These are phyloP conservation scores for Bolboschoenoplectus hybrid DNA, from an alignment of 202 grass and related monocot species.

Conservation along the genomic window DNA sequence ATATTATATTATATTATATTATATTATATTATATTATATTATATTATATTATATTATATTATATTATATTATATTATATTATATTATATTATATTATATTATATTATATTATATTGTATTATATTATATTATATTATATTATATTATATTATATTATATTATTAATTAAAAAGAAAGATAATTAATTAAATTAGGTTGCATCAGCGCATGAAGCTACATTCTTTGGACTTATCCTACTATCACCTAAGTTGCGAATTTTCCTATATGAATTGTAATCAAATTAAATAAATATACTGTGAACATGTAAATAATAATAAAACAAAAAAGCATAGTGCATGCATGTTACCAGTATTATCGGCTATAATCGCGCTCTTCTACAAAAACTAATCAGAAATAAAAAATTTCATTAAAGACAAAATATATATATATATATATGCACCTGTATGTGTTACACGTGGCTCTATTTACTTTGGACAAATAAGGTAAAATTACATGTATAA, in stretches of 20 bases:
- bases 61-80: background rate
- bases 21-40: background rate
- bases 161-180: slow-evolving; percentile 10
- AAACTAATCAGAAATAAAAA: background rate
- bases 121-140: slow-evolving; percentile 11
- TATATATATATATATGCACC: background rate
- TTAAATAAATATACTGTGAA: background rate
- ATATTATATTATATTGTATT: too few species aligned
- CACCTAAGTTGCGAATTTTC: background rate
- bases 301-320: slow-evolving; percentile 3
- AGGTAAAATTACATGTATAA: background rate
- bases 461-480: background rate
- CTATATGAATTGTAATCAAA: slow-evolving; percentile 10
- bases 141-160: background rate
- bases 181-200: slow-evolving; percentile 16
- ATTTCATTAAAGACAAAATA: background rate
- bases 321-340: background rate
- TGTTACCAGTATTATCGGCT: background rate
- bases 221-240: slow-evolving; percentile 16
- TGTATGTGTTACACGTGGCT: background rate
- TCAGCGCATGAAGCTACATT: slow-evolving; percentile 33
- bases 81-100: background rate
- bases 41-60: background rate
- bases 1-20: background rate
- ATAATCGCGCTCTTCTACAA: slow-evolving; percentile 1